A percentile compares a stretch with the other conserved stretches of the same genome.
These are phyloP conservation scores for Nothopassalora personata DNA, from an alignment of 2,329 filamentous ascomycete genomes.

Conservation along the genomic window DNA sequence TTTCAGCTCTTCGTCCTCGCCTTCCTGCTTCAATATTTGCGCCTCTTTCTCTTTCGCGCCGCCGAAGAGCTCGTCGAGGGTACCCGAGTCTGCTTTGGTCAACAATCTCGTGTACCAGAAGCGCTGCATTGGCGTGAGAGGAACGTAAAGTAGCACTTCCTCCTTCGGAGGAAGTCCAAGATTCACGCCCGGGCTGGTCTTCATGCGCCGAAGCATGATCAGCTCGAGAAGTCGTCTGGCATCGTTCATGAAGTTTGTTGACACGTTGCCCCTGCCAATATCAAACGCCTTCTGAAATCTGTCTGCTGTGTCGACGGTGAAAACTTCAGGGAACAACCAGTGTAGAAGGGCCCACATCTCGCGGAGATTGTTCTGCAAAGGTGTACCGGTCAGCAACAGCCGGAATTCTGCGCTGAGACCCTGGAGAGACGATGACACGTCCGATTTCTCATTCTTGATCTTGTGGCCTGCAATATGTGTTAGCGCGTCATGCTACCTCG, in stretches of 20 bases:
- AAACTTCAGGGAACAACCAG: slow-evolving; percentile 56
- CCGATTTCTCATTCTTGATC: slow-evolving; percentile 46
- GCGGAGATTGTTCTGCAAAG: slow-evolving; percentile 54
- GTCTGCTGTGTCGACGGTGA: slow-evolving; percentile 45
- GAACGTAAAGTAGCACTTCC: slow-evolving; percentile 54
- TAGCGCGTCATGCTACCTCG: not conserved
- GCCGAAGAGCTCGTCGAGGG: slow-evolving; percentile 51
- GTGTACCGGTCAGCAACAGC: slow-evolving; percentile 51
- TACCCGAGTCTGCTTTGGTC: slow-evolving; percentile 48
- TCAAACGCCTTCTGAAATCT: slow-evolving; percentile 55
- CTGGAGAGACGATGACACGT: slow-evolving; percentile 41
- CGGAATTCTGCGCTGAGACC: slow-evolving; percentile 45
- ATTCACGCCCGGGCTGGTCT: slow-evolving; percentile 50
- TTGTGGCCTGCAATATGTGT: slow-evolving; percentile 36
- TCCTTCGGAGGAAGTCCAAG: slow-evolving; percentile 53
- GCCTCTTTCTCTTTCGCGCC: slow-evolving; percentile 43
- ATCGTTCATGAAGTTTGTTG: slow-evolving; percentile 49
- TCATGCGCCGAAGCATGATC: slow-evolving; percentile 57
- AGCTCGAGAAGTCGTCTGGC: slow-evolving; percentile 50
- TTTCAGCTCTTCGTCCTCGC: slow-evolving; percentile 30
- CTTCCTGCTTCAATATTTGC: slow-evolving; percentile 34
- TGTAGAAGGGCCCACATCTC: slow-evolving; percentile 56
- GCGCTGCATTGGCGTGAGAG: slow-evolving; percentile 53
- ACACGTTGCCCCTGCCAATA: slow-evolving; percentile 50
- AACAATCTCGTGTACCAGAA: slow-evolving; percentile 55